These are phyloP conservation scores for Lactifluus echinatus DNA, from an alignment of 768 basidiomycete genomes.

Conservation along the genomic window DNA sequence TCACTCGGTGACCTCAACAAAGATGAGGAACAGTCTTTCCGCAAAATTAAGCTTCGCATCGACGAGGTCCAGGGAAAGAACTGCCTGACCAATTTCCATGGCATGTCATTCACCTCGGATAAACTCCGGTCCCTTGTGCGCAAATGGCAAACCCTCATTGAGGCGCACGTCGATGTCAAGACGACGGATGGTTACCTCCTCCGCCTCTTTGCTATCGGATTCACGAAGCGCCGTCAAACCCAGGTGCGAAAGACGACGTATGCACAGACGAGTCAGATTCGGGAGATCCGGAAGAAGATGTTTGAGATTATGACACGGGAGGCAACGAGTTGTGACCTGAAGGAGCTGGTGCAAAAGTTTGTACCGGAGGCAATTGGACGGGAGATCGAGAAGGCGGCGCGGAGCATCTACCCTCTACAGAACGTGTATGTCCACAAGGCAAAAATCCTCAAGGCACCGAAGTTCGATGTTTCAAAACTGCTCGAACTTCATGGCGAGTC, in stretches of 20 bases:
- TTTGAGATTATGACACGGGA: slow-evolving; percentile 98
- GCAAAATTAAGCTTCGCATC: slow-evolving; percentile 97
- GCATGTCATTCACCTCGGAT: slow-evolving; percentile 99
- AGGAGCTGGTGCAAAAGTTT: slow-evolving; percentile 98
- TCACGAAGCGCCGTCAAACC: slow-evolving; percentile 93
- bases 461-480: slow-evolving; percentile 91
- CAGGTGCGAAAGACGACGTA: slow-evolving; percentile 99
- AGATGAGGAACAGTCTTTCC: slow-evolving; percentile 99
- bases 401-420: slow-evolving; percentile 97
- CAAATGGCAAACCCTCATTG: slow-evolving; percentile 99
- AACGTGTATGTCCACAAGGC: slow-evolving; percentile 99
- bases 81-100: slow-evolving; percentile 99
- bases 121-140: slow-evolving; percentile 99
- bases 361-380: slow-evolving; percentile 97
- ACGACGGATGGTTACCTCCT: slow-evolving; percentile 99
- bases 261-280: slow-evolving; percentile 88
- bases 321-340: slow-evolving; percentile 90
- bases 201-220: slow-evolving; percentile 97
- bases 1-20: slow-evolving; percentile 98
- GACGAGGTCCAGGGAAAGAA: slow-evolving; percentile 97
- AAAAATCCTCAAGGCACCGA: slow-evolving; percentile 97
- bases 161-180: slow-evolving; percentile 98
- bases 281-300: slow-evolving; percentile 99
- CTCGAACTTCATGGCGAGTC: slow-evolving; percentile 96
- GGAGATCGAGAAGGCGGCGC: slow-evolving; percentile 97